phyloP scores from a whole-genome alignment of 352 stramenopile species.

The Phytopythium cucurbitacearum region DNA sequence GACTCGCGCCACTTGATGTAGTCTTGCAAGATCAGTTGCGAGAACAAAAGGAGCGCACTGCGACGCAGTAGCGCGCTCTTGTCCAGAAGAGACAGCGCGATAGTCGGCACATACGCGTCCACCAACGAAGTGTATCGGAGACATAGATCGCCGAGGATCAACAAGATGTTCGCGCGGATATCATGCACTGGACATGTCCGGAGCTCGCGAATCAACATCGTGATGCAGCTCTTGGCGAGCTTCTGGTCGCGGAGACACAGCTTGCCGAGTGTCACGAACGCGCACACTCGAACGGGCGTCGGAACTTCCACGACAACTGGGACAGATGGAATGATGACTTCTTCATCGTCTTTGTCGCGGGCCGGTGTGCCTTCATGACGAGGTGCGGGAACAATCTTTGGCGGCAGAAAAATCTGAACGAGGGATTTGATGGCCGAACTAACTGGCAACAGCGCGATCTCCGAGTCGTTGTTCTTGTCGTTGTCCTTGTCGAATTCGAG shows the following conservation, averaged over 20 bases:
- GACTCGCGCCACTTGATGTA: slow-evolving; percentile 98
- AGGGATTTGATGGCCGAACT: slow-evolving; percentile 43
- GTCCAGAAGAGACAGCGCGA: slow-evolving; percentile 92
- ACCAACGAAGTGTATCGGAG: slow-evolving; percentile 96
- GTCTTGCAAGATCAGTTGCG: slow-evolving; percentile 95
- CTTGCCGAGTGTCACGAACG: slow-evolving; percentile 94
- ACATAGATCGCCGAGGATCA: slow-evolving; percentile 96
- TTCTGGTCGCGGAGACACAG: slow-evolving; percentile 93
- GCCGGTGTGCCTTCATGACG: slow-evolving; percentile 12
- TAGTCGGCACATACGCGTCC: slow-evolving; percentile 94
- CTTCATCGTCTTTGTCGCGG: slow-evolving; percentile 21
- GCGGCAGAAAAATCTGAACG: slow-evolving; percentile 76
- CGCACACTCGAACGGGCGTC: slow-evolving; percentile 84
- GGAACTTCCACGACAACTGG: slow-evolving; percentile 32
- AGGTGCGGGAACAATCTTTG: slow-evolving; percentile 38
- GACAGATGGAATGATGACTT: neutral
- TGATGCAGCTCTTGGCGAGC: slow-evolving; percentile 92
- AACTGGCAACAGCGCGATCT: slow-evolving; percentile 51
- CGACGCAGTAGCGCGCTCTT: slow-evolving; percentile 87
- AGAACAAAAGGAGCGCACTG: slow-evolving; percentile 94
- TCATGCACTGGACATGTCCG: slow-evolving; percentile 72
- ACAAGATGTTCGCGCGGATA: slow-evolving; percentile 95
- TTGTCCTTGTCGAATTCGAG: slow-evolving; percentile 78
- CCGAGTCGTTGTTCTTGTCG: slow-evolving; percentile 46
- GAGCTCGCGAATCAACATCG: slow-evolving; percentile 94